Percentiles rank a stretch among this genome's conserved stretches.
phyloP scores from a whole-genome alignment of 2,329 filamentous ascomycete genomes.

The Rhinocladiella similis region DNA sequence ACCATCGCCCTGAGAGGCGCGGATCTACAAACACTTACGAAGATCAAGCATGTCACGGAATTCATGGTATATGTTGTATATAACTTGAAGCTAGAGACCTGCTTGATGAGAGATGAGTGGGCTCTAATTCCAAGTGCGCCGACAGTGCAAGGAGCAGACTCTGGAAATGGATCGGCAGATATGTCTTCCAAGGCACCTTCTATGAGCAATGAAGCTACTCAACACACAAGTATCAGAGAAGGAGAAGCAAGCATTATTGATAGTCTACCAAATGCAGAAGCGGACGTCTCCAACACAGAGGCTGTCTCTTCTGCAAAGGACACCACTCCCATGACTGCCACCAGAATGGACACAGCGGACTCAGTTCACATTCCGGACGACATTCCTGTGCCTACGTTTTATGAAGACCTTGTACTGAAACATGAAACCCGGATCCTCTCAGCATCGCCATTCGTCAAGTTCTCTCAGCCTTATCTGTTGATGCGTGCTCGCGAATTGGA shows the following conservation, averaged over 20 bases:
- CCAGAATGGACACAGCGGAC: constrained; percentile 39
- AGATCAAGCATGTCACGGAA: constrained; percentile 90
- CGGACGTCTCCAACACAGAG: constrained; percentile 23
- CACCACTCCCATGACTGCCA: constrained; percentile 10
- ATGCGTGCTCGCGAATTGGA: constrained; percentile 93
- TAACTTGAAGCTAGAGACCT: constrained; percentile 93
- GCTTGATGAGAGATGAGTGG: constrained; percentile 88
- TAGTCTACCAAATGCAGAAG: constrained; percentile 3
- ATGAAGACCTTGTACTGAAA: constrained; percentile 91
- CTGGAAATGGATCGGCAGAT: background rate
- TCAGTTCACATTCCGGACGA: constrained; percentile 70
- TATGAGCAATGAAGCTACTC: background rate
- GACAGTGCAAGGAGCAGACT: constrained; percentile 8
- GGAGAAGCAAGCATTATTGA: constrained; percentile 16
- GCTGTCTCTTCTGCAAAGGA: constrained; percentile 15
- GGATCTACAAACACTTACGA: constrained; percentile 67
- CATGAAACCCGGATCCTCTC: constrained; percentile 92
- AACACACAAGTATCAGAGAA: constrained; percentile 11
- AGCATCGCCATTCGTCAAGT: constrained; percentile 93
- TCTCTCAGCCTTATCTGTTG: constrained; percentile 87
- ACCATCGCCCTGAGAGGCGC: constrained; percentile 90
- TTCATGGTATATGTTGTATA: constrained; percentile 99
- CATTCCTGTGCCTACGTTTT: constrained; percentile 83
- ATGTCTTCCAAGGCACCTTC: background rate
- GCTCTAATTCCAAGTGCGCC: constrained; percentile 66